Percentiles rank a stretch among this genome's conserved stretches.
These are phyloP conservation scores for Candida nanaspora DNA, from an alignment of 805 yeast species.

Conservation along the genomic window DNA sequence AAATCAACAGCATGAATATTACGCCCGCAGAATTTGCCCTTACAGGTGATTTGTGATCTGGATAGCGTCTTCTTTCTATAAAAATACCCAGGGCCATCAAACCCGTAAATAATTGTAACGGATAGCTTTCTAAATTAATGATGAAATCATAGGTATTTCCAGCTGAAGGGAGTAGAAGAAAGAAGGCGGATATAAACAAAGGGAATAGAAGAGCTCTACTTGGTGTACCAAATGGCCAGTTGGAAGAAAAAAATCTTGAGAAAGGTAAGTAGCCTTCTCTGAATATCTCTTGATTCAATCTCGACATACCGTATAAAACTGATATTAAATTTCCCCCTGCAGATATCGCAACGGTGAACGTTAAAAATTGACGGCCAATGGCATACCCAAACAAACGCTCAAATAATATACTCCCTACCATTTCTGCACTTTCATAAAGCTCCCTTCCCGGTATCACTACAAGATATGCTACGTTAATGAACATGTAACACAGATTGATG, in stretches of 20 bases:
- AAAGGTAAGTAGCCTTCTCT: slow-evolving; percentile 49
- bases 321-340: slow-evolving; percentile 53
- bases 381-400: slow-evolving; percentile 42
- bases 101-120: slow-evolving; percentile 40
- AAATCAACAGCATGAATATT: slow-evolving; percentile 34
- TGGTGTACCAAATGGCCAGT: slow-evolving; percentile 49
- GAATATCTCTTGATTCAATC: slow-evolving; percentile 51
- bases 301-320: slow-evolving; percentile 44
- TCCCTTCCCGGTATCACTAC: slow-evolving; percentile 44
- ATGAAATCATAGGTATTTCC: slow-evolving; percentile 47
- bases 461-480: slow-evolving; percentile 43
- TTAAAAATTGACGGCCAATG: slow-evolving; percentile 41
- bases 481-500: slow-evolving; percentile 36
- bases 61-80: slow-evolving; percentile 44
- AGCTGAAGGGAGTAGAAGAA: slow-evolving; percentile 35
- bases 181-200: slow-evolving; percentile 30
- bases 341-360: slow-evolving; percentile 43
- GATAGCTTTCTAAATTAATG: slow-evolving; percentile 45
- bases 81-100: slow-evolving; percentile 52
- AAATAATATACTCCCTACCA: slow-evolving; percentile 46
- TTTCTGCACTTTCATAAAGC: slow-evolving; percentile 35
- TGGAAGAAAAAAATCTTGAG: slow-evolving; percentile 44
- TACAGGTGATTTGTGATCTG: slow-evolving; percentile 42
- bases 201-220: slow-evolving; percentile 38
- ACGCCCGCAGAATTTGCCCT: slow-evolving; percentile 45